Base-by-base conservation (phyloP, 805 yeast species). In the Torulaspora microellipsoides region DNA sequence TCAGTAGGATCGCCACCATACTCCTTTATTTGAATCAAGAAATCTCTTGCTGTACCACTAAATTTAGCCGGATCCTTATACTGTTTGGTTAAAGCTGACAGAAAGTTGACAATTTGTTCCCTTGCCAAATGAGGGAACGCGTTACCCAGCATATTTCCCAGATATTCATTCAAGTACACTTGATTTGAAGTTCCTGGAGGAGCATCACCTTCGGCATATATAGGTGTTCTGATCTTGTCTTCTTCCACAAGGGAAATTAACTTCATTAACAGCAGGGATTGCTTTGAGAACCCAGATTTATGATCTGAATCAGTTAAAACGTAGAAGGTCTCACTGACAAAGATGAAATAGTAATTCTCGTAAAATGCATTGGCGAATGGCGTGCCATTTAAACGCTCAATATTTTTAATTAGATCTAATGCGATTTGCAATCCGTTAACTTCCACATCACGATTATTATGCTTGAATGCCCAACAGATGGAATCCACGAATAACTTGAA, bases 261-360 rank as follows among this genome's bases (percentile, higher is more conserved):
- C 62, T 81, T 85, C 46, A 95, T 83, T 56, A 93, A 75, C 50
- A 95, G 73, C 59, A 85, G 84, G 7, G 95, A 76, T 69, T 93
- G 99, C 54, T 81, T 76, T 49, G 83, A 78, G 71, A 93, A 93
- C 1, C 98, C 98, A 23, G 98, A 87, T 69, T 93, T 91, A 67
- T 93, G 99, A 66, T 93, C 99, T 8, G 96, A 83, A 65, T 93
- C 98, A 2, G 99, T 93, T 45, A 93, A 75, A 27, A 93, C 98
- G 58, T 78, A 85, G 63, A 93, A 93, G 1, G 95, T 85, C 64
- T 93, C 99, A 46, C 93, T 81, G 49, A 93, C 76, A 46, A 93
- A 88, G 40, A 87, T 83, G 74, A 88, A 85, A 65, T 85, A 90
- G 63, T 84, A 93, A 61, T 82, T 88, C 62, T 83, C 81, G 71